These are phyloP conservation scores for Bruguiera gymnorhiza DNA, from an alignment of 345 rosid genomes.

Conservation along the genomic window DNA sequence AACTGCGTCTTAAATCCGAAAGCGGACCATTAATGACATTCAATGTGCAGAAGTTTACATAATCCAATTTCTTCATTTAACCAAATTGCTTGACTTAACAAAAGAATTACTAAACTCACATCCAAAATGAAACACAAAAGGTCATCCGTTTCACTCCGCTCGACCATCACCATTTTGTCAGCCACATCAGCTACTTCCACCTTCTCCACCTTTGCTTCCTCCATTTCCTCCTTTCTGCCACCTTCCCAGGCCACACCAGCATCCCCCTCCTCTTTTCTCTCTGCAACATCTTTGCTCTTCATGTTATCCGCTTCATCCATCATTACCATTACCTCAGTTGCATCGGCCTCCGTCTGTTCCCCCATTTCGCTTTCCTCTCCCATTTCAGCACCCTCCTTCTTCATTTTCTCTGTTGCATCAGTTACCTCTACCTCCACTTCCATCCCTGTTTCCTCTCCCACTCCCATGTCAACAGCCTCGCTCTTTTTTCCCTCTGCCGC, in stretches of 20 bases:
- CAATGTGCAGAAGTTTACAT: neutral
- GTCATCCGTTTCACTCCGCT: neutral
- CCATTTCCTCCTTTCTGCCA: conserved; percentile 22
- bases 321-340: neutral
- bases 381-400: neutral
- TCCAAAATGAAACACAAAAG: too few species aligned
- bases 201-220: conserved; percentile 13
- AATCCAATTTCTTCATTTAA: neutral
- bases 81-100: neutral
- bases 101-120: neutral
- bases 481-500: neutral
- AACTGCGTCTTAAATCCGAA: too few species aligned
- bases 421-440: neutral
- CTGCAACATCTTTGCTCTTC: neutral
- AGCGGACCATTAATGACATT: neutral
- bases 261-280: neutral
- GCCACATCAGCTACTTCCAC: neutral
- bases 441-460: neutral
- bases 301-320: neutral
- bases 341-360: neutral
- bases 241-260: conserved; percentile 13
- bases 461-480: neutral
- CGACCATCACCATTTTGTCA: neutral
- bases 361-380: neutral
- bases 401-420: neutral